Evolutionary conservation across 352 stramenopile species (phyloP).

Genomic region (Phytophthora megakarya): DNA sequence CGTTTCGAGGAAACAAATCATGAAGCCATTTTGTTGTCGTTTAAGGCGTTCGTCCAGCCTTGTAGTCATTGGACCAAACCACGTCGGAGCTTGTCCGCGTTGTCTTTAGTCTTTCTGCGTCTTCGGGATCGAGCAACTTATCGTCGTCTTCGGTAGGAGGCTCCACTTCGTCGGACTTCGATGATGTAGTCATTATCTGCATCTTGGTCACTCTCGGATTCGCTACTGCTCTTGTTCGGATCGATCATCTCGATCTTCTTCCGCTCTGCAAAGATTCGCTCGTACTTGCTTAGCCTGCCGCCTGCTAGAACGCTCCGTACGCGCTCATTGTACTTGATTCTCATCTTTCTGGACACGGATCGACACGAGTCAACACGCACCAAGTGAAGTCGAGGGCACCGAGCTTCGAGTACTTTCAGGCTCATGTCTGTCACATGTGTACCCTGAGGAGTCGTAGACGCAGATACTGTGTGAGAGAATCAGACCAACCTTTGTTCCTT

Average conservation of each 20-base stretch:
- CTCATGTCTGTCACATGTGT: conserved; percentile 56
- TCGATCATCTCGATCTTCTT: conserved; percentile 47
- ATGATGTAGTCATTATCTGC: conserved; percentile 25
- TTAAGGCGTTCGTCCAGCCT: neutral
- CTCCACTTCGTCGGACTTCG: conserved; percentile 19
- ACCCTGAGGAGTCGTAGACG: conserved; percentile 31
- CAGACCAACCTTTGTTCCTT: neutral
- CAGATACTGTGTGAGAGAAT: neutral
- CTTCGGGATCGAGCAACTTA: neutral
- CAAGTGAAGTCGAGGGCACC: conserved; percentile 48
- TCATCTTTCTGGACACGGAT: conserved; percentile 58
- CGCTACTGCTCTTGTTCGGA: conserved; percentile 39
- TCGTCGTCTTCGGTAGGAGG: conserved; percentile 19
- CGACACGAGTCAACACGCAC: conserved; percentile 76
- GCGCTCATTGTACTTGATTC: conserved; percentile 43
- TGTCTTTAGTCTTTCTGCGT: neutral
- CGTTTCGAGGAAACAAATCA: conserved; percentile 43
- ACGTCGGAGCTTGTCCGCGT: no score
- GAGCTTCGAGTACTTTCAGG: conserved; percentile 44
- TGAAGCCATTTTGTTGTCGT: conserved; percentile 23
- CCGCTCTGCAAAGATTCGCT: conserved; percentile 41
- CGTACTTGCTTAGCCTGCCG: conserved; percentile 34
- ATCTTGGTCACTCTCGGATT: conserved; percentile 34
- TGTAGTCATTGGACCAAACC: neutral
- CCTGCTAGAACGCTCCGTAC: conserved; percentile 22